phyloP scores from a whole-genome alignment of 1,284 basidiomycete genomes.

The Ceratobasidium sp. region DNA sequence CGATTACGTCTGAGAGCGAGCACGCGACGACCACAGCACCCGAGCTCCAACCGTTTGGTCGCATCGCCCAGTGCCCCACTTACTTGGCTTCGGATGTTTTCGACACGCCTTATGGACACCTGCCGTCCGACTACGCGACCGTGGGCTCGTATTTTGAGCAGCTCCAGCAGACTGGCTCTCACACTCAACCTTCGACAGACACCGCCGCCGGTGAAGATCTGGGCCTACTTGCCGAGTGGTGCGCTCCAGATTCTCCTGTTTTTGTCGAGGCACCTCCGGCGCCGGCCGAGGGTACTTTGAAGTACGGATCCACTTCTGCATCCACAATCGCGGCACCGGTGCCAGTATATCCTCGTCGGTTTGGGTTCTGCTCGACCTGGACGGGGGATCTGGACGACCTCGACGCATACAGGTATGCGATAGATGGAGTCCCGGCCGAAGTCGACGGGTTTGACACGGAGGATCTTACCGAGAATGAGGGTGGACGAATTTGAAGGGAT shows the following conservation, averaged over 20 bases:
- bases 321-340: not conserved
- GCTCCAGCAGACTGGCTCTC: not conserved
- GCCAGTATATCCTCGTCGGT: not conserved
- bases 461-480: not conserved
- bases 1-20: not conserved
- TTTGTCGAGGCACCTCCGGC: no score
- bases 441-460: not conserved
- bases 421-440: conserved; percentile 11
- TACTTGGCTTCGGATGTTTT: not conserved
- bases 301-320: conserved; percentile 8
- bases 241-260: conserved; percentile 11
- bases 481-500: conserved; percentile 9
- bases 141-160: not conserved
- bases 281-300: no score
- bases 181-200: not conserved
- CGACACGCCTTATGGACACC: not conserved
- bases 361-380: not conserved
- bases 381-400: conserved; percentile 1
- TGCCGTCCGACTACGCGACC: not conserved
- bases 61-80: not conserved
- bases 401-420: conserved; percentile 13
- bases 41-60: conserved; percentile 8
- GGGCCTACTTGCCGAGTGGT: conserved; percentile 20
- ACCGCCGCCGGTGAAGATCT: not conserved
- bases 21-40: not conserved